phyloP scores from a whole-genome alignment of 345 rosid species.

The Boechera divaricarpa region DNA sequence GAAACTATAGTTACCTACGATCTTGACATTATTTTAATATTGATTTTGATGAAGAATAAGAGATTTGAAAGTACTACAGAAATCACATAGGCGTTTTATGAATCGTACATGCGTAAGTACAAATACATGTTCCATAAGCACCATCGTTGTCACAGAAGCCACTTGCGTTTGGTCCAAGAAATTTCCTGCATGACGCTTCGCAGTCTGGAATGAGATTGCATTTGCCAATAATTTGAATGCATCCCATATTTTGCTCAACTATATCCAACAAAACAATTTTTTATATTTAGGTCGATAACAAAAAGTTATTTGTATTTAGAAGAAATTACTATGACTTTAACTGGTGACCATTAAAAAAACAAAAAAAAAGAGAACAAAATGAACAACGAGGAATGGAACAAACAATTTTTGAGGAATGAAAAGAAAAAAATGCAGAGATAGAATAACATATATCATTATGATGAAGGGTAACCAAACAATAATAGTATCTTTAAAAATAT shows the following conservation, averaged over 20 bases:
- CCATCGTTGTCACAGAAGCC: conserved; percentile 7
- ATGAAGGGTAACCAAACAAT: no score
- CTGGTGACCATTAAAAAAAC: no score
- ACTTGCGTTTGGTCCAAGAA: neutral
- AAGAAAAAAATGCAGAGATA: no score
- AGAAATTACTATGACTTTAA: no score
- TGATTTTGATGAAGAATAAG: neutral
- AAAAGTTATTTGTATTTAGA: no score
- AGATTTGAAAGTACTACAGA: neutral
- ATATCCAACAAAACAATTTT: neutral
- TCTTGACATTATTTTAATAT: no score
- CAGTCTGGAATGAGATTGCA: neutral
- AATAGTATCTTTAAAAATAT: no score
- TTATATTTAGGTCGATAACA: neutral
- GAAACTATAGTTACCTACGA: no score
- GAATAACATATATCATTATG: no score
- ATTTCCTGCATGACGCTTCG: neutral
- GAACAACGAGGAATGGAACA: no score
- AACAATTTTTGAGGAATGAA: no score
- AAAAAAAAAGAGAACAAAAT: no score
- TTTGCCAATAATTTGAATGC: neutral
- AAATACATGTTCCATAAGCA: neutral
- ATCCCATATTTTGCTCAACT: conserved; percentile 9
- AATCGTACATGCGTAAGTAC: neutral
- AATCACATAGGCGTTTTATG: neutral